These are phyloP conservation scores for Ganoderma lingzhi DNA, from an alignment of 1,284 basidiomycete species.

Conservation along the genomic window DNA sequence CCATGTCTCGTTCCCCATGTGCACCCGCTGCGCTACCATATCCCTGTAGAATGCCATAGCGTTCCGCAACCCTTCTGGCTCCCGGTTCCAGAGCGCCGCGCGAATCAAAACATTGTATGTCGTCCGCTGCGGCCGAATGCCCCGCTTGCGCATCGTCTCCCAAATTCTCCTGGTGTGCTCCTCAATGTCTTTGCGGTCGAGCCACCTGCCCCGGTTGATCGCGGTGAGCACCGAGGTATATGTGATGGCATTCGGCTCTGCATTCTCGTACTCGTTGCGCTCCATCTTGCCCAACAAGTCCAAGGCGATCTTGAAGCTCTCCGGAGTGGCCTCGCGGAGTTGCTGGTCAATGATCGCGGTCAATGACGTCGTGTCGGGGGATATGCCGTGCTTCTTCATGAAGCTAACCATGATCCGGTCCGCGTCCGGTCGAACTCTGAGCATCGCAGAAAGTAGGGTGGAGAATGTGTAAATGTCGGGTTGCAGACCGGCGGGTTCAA, in stretches of 20 bases:
- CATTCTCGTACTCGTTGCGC: constrained; percentile 51
- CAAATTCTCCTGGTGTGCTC: constrained; percentile 60
- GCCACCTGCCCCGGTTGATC: constrained; percentile 61
- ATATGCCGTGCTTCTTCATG: constrained; percentile 79
- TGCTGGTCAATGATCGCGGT: constrained; percentile 80
- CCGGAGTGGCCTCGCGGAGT: constrained; percentile 59
- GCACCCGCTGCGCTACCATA: constrained; percentile 62
- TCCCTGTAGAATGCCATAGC: constrained; percentile 71
- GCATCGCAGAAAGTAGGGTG: constrained; percentile 77
- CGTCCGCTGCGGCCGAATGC: constrained; percentile 61
- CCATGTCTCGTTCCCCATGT: constrained; percentile 74
- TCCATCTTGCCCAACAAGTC: constrained; percentile 78
- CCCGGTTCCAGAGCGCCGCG: constrained; percentile 61
- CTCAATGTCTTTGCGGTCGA: constrained; percentile 50
- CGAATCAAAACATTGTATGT: constrained; percentile 82
- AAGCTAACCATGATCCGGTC: constrained; percentile 66
- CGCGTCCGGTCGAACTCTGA: constrained; percentile 72
- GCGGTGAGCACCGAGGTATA: constrained; percentile 75
- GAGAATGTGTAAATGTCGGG: constrained; percentile 87
- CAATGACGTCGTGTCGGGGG: constrained; percentile 77
- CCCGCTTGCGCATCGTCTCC: constrained; percentile 63
- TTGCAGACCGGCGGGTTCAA: constrained; percentile 58
- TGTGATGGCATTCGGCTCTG: constrained; percentile 74
- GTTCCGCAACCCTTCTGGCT: constrained; percentile 55
- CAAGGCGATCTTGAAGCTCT: constrained; percentile 68